Base-by-base conservation (phyloP, 2,329 filamentous ascomycete genomes). In the Phialemonium atrogriseum region DNA sequence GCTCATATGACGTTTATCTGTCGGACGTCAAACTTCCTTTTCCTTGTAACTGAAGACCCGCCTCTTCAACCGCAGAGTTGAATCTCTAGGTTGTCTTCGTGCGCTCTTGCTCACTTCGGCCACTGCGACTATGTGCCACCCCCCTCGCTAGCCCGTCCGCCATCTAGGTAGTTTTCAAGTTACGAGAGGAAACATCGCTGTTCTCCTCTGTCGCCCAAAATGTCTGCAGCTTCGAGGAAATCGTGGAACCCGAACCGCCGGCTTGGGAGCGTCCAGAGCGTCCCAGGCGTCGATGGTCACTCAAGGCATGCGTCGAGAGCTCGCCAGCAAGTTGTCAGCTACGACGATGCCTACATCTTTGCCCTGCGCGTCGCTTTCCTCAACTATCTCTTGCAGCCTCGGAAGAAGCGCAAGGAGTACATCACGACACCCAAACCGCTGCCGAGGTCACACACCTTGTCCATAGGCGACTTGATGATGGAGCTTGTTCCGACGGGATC, bases 361-460 rank as follows among this genome's bases (percentile, higher is more conserved):
- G 87, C 88, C 47, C 76, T 98, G 33, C 83, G 91, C 40, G 80
- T 84, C 45, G 89, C 89, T 45, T 95, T 86, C 59, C 81, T 98
- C 36, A 73, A 89, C 58, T 93, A 98, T 58, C 78, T 96, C 26
- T 73, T 98, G 32, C 87, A 94, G 55, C 89, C 91, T 41, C 84
- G 87, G 51, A 74, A 84, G 49, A 91, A 89, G 60, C 77, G 86
- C 51, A 84, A 89, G 51, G 86, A 94, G 62, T 93, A 87, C 70
- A 77, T 91, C 24, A 60, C 77, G 60, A 52, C 72, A 42, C 62
- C 80, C 30, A 78, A 76, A 46, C 72, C 74, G 34, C 71, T 76
- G 39, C 63, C 71, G 7, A 64, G 68, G 42, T 62, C 62, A 30
- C 76, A 86, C 58, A 77, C 84, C 38, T 70, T 78, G 38, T 83